Base-by-base conservation (phyloP, 2,329 filamentous ascomycete genomes). In the Botrytis fabae region DNA sequence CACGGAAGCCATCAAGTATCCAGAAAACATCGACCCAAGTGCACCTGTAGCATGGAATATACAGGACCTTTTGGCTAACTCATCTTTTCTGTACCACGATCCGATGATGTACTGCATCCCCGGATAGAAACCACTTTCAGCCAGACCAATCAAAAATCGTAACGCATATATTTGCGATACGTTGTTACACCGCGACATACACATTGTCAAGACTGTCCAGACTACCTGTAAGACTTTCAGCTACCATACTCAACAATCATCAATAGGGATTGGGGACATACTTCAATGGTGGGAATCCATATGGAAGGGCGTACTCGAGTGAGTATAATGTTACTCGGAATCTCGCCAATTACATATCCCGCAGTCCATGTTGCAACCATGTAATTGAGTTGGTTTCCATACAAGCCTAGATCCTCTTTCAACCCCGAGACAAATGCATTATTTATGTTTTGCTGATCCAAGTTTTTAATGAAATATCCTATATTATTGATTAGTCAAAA, bases 21-120 rank as follows among this genome's bases (percentile, higher is more conserved):
- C 84, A 1, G 81, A 81, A 71, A 84, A 84, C 81, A 85, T 82
- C 4, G 76, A 70, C 0, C 88, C 88, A 0, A 87, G 86, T 61
- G 90, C 85, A 18, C 87, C 88, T 28, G 84, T 86, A 6, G 88
- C 84, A 80, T 89, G 90, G 16, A 87, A 88, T 0, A 90, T 85
- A 79, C 89, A 88, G 35, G 83, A 82, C 70, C 86, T 84, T 0
- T 85, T 89, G 16, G 74, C 76, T 6, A 79, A 74, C 51, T 80
- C 78, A 12, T 75, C 71, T 3, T 74, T 75, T 4, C 73, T 76
- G 77, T 90, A 90, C 88, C 88, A 90, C 0, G 85, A 86, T 2
- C 88, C 87, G 1, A 90, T 82, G 66, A 90, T 75, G 86, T 79
- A 89, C 75, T 89, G 86, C 0, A 86, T 83, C 12, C 86, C 86